Evolutionary conservation across 331 rosid species (phyloP), one percentile per base, ranked within the genome.

Genomic region (Malus hybrid): DNA sequence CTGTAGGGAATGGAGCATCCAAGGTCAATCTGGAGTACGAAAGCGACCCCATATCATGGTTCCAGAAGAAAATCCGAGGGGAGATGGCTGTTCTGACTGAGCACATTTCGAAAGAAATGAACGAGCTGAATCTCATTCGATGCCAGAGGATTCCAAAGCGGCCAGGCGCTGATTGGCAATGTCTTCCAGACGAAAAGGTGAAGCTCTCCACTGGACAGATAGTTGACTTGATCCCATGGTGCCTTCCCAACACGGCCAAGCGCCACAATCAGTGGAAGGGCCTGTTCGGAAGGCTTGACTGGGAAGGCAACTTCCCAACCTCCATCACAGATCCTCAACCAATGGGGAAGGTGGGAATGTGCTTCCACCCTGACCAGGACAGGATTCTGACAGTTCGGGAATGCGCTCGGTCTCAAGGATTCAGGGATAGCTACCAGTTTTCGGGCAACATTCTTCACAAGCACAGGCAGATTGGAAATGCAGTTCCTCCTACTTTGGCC

Each of bases 291-390:
- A 85, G 99, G 87, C 83, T 94, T 83, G 99, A 91, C 62, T 90
- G 99, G 99, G 92, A 88, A 69, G 99, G 99, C 1, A 92, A 94
- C 87, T 94, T 94, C 71, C 99, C 97, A 20, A 94, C 99, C 80
- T 94, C 97, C 64, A 84, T 94, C 11, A 94, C 99, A 4, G 98
- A 94, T 69, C 97, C 96, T 68, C 98, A 94, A 42, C 98, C 97
- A 32, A 94, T 94, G 98, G 98, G 97, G n/a, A 94, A 94, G 80
- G 97, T 94, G 76, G 98, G 98, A 67, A 88, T 94, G 98, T 94
- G 99, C 85, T 94, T 94, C 78, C 99, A 94, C 77, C 99, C 99
- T 5, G 96, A 88, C 6, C 97, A 94, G 85, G 96, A 94, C 80
- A 84, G 99, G 73, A 94, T 94, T 71, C 88, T 94, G 13, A 88